Evolutionary conservation across 805 yeast species (phyloP).

Genomic region (Debaryomyces maramus): DNA sequence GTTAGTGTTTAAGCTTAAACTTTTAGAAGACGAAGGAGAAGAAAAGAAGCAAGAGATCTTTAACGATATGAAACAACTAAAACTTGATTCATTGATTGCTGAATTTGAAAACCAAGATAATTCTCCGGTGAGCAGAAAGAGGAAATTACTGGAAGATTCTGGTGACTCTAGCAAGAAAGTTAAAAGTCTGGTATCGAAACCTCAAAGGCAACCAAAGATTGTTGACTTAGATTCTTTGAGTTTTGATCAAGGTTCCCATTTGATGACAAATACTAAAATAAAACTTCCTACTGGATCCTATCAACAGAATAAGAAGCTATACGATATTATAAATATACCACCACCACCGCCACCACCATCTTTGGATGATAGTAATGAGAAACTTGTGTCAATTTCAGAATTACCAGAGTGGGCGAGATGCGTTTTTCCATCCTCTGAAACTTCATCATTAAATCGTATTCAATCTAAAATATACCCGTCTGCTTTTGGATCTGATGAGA

Average conservation of each 20-base stretch:
- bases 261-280: conserved; percentile 65
- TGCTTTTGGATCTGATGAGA: conserved; percentile 73
- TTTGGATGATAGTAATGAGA: conserved; percentile 37
- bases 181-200: conserved; percentile 3
- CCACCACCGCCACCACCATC: conserved; percentile 57
- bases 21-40: conserved; percentile 27
- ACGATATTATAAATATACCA: conserved; percentile 92
- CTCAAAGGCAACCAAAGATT: conserved; percentile 44
- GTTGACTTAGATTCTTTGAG: conserved; percentile 64
- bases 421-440: conserved; percentile 71
- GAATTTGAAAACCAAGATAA: conserved; percentile 33
- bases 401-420: conserved; percentile 82
- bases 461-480: conserved; percentile 80
- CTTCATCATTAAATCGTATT: conserved; percentile 68
- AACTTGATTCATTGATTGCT: conserved; percentile 39
- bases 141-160: conserved; percentile 12
- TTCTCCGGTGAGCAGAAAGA: conserved; percentile 18
- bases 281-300: conserved; percentile 82
- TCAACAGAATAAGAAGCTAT: conserved; percentile 66
- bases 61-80: conserved; percentile 45
- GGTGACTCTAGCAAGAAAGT: conserved; percentile 10
- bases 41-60: conserved; percentile 25
- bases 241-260: conserved; percentile 72
- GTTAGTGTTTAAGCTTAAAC: conserved; percentile 54
- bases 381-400: conserved; percentile 54